These are phyloP conservation scores for Zasmidium angulare DNA, from an alignment of 2,329 filamentous ascomycete genomes.

Conservation along the genomic window DNA sequence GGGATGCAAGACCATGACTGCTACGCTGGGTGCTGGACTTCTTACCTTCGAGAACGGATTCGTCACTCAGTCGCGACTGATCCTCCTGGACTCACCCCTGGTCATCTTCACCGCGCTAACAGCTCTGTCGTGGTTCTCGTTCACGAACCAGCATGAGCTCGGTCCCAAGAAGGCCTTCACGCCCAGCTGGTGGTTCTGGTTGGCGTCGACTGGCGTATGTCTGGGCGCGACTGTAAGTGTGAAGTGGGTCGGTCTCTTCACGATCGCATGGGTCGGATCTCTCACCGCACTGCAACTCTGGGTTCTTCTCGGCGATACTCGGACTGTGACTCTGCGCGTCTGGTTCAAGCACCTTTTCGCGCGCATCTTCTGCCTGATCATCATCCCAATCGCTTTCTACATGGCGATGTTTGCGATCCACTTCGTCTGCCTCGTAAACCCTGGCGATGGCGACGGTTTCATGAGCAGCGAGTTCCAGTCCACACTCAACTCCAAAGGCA, in stretches of 20 bases:
- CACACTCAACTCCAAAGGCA: constrained; percentile 91
- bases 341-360: constrained; percentile 95
- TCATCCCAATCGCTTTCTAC: constrained; percentile 88
- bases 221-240: constrained; percentile 90
- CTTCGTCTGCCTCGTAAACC: constrained; percentile 89
- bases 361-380: constrained; percentile 83
- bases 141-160: constrained; percentile 95
- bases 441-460: constrained; percentile 96
- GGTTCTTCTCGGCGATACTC: constrained; percentile 87
- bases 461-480: constrained; percentile 99
- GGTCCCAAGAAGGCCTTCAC: constrained; percentile 86
- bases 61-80: constrained; percentile 89
- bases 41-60: constrained; percentile 97
- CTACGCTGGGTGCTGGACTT: constrained; percentile 77
- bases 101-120: constrained; percentile 93
- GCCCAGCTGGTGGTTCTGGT: constrained; percentile 97
- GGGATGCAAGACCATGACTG: constrained; percentile 83
- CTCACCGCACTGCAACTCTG: constrained; percentile 91
- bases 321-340: constrained; percentile 75
- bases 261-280: constrained; percentile 94
- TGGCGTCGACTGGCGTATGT: constrained; percentile 79
- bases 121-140: constrained; percentile 83
- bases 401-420: constrained; percentile 97
- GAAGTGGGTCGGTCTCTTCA: constrained; percentile 99
- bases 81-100: constrained; percentile 92